Base-by-base conservation (phyloP, 148 eudicot genomes). In the Rhododendron griersonianum region DNA sequence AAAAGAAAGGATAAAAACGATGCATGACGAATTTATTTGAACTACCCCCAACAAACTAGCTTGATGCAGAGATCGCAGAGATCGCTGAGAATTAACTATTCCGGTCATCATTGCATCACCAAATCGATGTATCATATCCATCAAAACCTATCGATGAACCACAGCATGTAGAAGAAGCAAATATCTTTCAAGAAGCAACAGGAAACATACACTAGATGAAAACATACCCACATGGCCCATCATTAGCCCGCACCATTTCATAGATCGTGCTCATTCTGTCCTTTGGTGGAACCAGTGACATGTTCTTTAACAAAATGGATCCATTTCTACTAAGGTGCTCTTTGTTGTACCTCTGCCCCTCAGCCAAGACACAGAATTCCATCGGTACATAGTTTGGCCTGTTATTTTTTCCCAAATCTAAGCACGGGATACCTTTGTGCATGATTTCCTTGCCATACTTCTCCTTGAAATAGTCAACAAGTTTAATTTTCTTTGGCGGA, bases 271-370 rank as follows among this genome's bases (percentile, higher is more conserved):
- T 78, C 89, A 63, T 93, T 87, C 98, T 89, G 4, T 85, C 85
- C 30, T 28, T 15, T 1, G 98, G 93, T 23, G 19, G 84, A 41
- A 82, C 91, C 77, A 95, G 90, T 44, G 95, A 91, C 89, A 90
- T 86, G 0, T 84, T 74, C 89, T 92, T 95, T 82, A 95, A 88
- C 4, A 30, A 0, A 33, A 23, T 5, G 21, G 87, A 91, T 51
- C 86, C 82, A 41, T 90, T 25, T n/a, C 23, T 65, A 59, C 88
- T 90, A 83, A 93, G 76, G 15, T 88, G 5, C 82, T 94, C 98
- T 89, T 91, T 93, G 8, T 91, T 91, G 28, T 37, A 93, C 89
- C 94, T 92, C 87, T 93, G 96, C 45, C 96, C 95, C 91, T 94
- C 94, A 50, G 89, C 93, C 91, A 95, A 85, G 61, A 90, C 86